Conservation (phyloP, 768 basidiomycete genomes). For the Serendipita indica region DNA sequence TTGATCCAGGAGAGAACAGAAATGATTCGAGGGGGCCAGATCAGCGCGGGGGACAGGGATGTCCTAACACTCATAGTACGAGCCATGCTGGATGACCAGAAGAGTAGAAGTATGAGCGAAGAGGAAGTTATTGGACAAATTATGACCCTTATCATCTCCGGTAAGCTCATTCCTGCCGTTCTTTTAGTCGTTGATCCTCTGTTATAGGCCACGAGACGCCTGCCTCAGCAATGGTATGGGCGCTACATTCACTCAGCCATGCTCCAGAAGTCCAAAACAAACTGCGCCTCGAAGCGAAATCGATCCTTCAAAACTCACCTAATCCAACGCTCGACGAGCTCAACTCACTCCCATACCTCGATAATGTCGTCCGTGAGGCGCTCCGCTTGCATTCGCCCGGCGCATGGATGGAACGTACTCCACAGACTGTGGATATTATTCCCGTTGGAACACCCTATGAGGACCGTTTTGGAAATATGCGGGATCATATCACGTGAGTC, state of each 20-base stretch:
- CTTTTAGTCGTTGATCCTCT: neutral
- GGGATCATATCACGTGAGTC: neutral
- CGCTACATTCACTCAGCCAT: conserved; percentile 3
- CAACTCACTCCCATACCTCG: conserved; percentile 15
- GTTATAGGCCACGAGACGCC: neutral
- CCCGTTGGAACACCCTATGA: conserved; percentile 13
- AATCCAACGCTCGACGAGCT: conserved; percentile 13
- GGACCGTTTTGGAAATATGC: conserved; percentile 5
- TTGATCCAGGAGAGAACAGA: neutral
- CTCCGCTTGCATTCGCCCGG: conserved; percentile 17
- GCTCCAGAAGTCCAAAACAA: neutral
- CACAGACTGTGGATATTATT: conserved; percentile 16
- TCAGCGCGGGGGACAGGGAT: conserved; percentile 29
- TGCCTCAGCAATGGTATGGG: conserved; percentile 7
- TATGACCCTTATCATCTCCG: conserved; percentile 44
- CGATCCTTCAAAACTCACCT: neutral
- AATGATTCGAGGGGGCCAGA: neutral
- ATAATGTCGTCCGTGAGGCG: conserved; percentile 15
- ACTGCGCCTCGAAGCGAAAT: conserved; percentile 13
- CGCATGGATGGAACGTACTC: conserved; percentile 15
- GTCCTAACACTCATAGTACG: conserved; percentile 43
- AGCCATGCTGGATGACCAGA: conserved; percentile 45
- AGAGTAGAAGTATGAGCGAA: conserved; percentile 41
- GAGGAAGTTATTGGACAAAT: conserved; percentile 47
- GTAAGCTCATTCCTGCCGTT: conserved; percentile 22